Conservation (phyloP, 352 stramenopile genomes). For the Globisporangium polare region DNA sequence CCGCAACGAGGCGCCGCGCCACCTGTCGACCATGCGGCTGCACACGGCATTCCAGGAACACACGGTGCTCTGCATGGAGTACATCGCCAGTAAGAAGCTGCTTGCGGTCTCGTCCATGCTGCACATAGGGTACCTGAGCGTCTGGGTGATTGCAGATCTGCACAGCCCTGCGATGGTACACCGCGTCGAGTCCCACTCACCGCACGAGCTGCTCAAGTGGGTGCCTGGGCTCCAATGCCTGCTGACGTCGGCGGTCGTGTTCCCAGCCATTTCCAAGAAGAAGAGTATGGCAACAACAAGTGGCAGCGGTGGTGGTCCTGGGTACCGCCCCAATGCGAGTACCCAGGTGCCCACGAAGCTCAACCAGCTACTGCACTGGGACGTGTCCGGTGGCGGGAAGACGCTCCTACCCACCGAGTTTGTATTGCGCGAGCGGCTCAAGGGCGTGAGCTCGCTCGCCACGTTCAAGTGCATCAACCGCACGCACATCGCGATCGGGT, state of each 20-base stretch:
- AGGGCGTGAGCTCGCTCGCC: slow-evolving; percentile 42
- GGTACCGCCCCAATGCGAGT: slow-evolving; percentile 29
- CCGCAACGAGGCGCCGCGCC: slow-evolving; percentile 49
- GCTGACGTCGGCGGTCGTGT: slow-evolving; percentile 42
- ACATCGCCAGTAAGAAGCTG: slow-evolving; percentile 34
- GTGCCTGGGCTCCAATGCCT: slow-evolving; percentile 48
- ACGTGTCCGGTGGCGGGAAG: slow-evolving; percentile 22
- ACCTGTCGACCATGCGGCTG: slow-evolving; percentile 59
- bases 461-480: slow-evolving; percentile 49
- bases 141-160: slow-evolving; percentile 53
- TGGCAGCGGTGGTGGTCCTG: slow-evolving; percentile 16
- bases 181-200: slow-evolving; percentile 46
- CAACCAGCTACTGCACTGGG: slow-evolving; percentile 56
- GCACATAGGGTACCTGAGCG: slow-evolving; percentile 42
- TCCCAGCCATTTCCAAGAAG: slow-evolving; percentile 26
- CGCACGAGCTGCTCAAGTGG: slow-evolving; percentile 60
- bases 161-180: slow-evolving; percentile 57
- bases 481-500: slow-evolving; percentile 43
- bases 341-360: slow-evolving; percentile 40
- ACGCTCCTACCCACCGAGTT: slow-evolving; percentile 20
- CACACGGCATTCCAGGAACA: slow-evolving; percentile 80
- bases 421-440: slow-evolving; percentile 36
- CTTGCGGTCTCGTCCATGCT: slow-evolving; percentile 62
- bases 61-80: slow-evolving; percentile 49
- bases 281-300: not conserved